Base-by-base conservation (phyloP, 1,284 basidiomycete species). In the Pyrrhoderma noxium region DNA sequence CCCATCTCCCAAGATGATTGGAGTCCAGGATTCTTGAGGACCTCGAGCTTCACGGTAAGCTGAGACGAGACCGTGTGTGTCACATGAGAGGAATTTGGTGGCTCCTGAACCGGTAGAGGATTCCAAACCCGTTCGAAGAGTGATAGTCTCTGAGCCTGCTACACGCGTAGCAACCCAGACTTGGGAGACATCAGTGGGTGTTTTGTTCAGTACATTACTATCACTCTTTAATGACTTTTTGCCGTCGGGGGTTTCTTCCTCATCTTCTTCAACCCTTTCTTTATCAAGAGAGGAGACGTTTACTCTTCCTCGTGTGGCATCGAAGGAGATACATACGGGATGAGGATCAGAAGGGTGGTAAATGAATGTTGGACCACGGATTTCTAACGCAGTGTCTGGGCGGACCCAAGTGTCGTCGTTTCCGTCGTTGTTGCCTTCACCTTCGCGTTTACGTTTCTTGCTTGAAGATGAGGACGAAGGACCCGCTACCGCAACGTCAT, bases 141-240 rank as follows among this genome's bases (percentile, higher is more conserved):
- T 93, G 61, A 93, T 76, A 18, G 87, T 90, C 8, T 78, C 64
- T 21, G 89, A 81, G 31, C 90, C 85, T 47, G 89, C 79, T 54
- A 96, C 76, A 58, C 91, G 74, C 38, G 89, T 83, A 49, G 78
- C 76, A 54, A 97, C 85, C 93, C 93, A 86, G 53, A 96, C 83
- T 66, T 93, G 83, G 49, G 89, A 72, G 55, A 93, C 80, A 52
- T 93, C 89, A 0, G 77, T 78, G 9, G 89, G 89, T 39, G 58
- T 11, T 69, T 64, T 14, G 67, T 57, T 43, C 16, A 54, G 44
- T 19, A 45, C 16, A 5, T 16, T 27, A 13, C 40, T 39, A 21
- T 40, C 42, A 8, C 36, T 45, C 47, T 25, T 25, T 55, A 79
- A 40, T 49, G 40, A 53, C 43, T n/a, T 54, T 14, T 53, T 56